Conservation (phyloP, 768 basidiomycete species). For the Termitomyces sp. region DNA sequence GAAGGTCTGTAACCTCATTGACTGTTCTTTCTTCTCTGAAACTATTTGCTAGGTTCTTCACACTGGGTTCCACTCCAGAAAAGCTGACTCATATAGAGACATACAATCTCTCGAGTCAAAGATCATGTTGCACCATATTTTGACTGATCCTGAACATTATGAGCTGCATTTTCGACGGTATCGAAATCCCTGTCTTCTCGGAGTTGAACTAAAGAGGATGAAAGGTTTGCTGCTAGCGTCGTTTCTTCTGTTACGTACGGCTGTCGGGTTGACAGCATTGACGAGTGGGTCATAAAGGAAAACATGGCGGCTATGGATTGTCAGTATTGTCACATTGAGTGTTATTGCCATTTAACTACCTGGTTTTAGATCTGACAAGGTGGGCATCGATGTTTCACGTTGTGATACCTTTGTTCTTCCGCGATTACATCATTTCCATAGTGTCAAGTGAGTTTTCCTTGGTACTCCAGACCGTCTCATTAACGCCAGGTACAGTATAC, state of each 20-base stretch:
- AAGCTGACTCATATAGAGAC: constrained; percentile 37
- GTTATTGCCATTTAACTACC: background rate
- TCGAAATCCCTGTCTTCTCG: background rate
- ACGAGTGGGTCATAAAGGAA: constrained; percentile 44
- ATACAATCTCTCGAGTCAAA: constrained; percentile 47
- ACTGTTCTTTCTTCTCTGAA: background rate
- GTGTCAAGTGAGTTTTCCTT: background rate
- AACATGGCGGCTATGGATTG: constrained; percentile 41
- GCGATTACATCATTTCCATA: background rate
- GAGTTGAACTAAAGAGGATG: background rate
- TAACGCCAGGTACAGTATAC: constrained; percentile 28
- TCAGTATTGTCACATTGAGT: constrained; percentile 17
- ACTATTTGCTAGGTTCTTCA: constrained; percentile 33
- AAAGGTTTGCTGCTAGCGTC: constrained; percentile 40
- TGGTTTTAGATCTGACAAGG: constrained; percentile 1
- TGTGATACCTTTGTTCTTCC: background rate
- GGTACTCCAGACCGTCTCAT: background rate
- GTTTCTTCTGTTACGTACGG: constrained; percentile 41
- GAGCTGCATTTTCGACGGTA: constrained; percentile 38
- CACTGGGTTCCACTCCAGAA: constrained; percentile 34
- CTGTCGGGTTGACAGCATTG: constrained; percentile 33
- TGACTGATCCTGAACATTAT: constrained; percentile 33
- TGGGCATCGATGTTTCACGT: background rate
- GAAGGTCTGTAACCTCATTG: constrained; percentile 23
- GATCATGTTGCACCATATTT: constrained; percentile 34